Evolutionary conservation across 2,329 filamentous ascomycete genomes (phyloP).

Genomic region (Fusarium subtropicale): DNA sequence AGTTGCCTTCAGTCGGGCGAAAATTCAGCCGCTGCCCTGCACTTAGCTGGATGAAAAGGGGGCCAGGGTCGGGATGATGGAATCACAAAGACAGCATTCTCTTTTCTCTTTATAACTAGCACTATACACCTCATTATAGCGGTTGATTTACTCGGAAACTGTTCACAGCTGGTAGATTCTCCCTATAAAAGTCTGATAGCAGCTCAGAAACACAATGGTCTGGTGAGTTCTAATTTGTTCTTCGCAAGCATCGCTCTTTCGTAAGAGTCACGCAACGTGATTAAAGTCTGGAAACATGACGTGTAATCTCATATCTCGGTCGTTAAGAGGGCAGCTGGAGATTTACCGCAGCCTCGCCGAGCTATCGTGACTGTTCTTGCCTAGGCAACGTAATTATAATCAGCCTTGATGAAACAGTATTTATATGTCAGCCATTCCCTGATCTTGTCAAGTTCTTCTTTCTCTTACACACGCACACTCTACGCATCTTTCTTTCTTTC

Average conservation of each 20-base stretch:
- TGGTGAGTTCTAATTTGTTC: neutral
- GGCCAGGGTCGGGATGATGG: neutral
- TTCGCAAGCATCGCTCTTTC: neutral
- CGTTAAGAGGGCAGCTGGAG: slow-evolving; percentile 1
- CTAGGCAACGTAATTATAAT: slow-evolving; percentile 20
- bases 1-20: slow-evolving; percentile 29
- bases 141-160: neutral
- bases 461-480: neutral
- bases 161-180: neutral
- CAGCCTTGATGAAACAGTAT: slow-evolving; percentile 26
- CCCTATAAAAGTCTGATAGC: neutral
- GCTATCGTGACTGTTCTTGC: slow-evolving; percentile 11
- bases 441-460: neutral
- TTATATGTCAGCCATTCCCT: slow-evolving; percentile 14
- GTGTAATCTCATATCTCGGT: neutral
- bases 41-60: neutral
- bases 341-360: slow-evolving; percentile 5
- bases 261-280: neutral
- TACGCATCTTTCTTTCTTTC: neutral
- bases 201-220: neutral
- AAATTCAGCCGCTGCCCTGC: slow-evolving; percentile 29
- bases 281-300: neutral
- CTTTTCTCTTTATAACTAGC: neutral
- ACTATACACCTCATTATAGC: neutral
- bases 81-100: neutral